These are phyloP conservation scores for Euryodendron excelsum DNA, from an alignment of 148 eudicot species.

Conservation along the genomic window DNA sequence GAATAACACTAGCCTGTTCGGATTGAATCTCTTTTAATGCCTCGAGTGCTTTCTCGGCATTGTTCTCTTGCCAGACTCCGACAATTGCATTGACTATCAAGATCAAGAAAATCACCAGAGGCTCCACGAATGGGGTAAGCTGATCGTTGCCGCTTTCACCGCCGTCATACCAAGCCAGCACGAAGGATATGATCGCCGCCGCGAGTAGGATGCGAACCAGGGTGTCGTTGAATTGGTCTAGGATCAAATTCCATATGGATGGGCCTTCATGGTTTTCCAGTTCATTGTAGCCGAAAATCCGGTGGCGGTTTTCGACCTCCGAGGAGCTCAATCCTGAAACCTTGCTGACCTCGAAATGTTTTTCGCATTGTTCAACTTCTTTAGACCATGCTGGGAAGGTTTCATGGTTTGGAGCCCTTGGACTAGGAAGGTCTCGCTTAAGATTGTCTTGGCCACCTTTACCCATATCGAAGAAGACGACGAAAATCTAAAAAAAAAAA, in stretches of 20 bases:
- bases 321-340: background rate
- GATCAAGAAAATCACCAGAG: slow-evolving; percentile 26
- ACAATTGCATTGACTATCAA: slow-evolving; percentile 27
- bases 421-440: background rate
- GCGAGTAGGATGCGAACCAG: slow-evolving; percentile 24
- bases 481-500: too few relatives aligned
- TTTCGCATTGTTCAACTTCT: slow-evolving; percentile 21
- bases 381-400: slow-evolving; percentile 23
- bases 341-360: background rate
- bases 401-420: background rate
- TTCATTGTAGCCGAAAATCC: slow-evolving; percentile 23
- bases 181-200: slow-evolving; percentile 26
- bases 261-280: slow-evolving; percentile 34
- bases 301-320: slow-evolving; percentile 19
- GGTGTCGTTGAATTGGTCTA: slow-evolving; percentile 31
- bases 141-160: slow-evolving; percentile 22
- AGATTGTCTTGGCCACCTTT: slow-evolving; percentile 25
- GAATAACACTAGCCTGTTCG: slow-evolving; percentile 19
- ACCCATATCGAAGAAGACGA: slow-evolving; percentile 14
- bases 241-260: slow-evolving; percentile 17
- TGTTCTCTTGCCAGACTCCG: slow-evolving; percentile 32
- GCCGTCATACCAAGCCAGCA: slow-evolving; percentile 29
- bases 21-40: slow-evolving; percentile 31
- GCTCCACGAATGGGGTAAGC: slow-evolving; percentile 28
- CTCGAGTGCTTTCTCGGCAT: slow-evolving; percentile 34